Base-by-base conservation (phyloP, 805 yeast genomes). In the Kodamaea kakaduensis region DNA sequence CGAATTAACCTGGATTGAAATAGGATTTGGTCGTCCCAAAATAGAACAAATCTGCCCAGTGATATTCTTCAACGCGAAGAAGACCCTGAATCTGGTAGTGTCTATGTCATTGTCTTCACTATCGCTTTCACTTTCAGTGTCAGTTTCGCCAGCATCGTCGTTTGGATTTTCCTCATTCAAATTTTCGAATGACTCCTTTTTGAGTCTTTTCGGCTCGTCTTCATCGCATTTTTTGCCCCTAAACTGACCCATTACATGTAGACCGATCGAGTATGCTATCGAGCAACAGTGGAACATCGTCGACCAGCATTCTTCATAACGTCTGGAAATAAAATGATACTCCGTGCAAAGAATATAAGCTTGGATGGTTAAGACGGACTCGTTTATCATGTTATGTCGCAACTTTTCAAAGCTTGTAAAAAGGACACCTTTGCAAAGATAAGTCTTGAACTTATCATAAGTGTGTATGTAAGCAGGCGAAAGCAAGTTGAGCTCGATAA, bases 21-120 rank as follows among this genome's bases (percentile, higher is more conserved):
- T 73, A 1, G 79, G 79, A 42, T 72, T 73, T 3, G 78, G 78
- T 42, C 78, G 56, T 6, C 78, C 78, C 17, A 73, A 54, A 10
- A 72, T 67, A 0, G 77, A 69, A 45, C 78, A 72, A 13, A 71
- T 45, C 22, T 71, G 72, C 2, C 75, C 71, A n/a, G 69, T 57
- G 17, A 70, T 54, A 40, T 68, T 63, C 42, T 70, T 67, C 36
- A 73, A 58, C 2, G 73, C 73, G 38, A 71, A 69, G 77, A 78
- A 74, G 5, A 71, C 59, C 28, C 73, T 63, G 12, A 70, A 61
- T 34, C 71, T 58, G 17, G 47, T 48, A 5, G 60, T 40, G 36
- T 32, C 62, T 63, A 17, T 48, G 29, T 51, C 56, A 9, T 42
- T 47, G 45, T 37, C 59, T 43, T 45, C 59, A 50, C 17, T 31